Base-by-base conservation (phyloP, 1,284 basidiomycete species). In the Bondarzewia mesenterica region DNA sequence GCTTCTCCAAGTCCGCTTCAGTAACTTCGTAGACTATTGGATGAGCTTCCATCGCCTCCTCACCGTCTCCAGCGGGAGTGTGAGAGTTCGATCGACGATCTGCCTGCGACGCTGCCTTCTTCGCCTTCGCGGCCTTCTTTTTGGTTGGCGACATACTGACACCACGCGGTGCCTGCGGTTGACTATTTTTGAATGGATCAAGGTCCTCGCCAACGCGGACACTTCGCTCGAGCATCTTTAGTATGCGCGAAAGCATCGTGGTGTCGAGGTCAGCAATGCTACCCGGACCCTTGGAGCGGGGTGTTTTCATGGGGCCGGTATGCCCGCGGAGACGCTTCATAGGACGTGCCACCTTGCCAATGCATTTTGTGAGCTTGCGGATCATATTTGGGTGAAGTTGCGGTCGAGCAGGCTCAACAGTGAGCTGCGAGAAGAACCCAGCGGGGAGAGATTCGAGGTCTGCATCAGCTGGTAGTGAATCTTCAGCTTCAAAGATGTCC, bases 401-500 rank as follows among this genome's bases (percentile, higher is more conserved):
- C 0, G 87, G 85, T 7, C 71, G 72, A 5, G 74, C 67, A 41
- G 71, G 67, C 43, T 86, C 81, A 14, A 65, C 56, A 0, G 84
- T 82, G 12, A 80, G 64, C 2, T 69, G 58, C 1, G 82, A 82
- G 58, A 93, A 93, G 62, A 77, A 88, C 4, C 81, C 77, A 20
- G 68, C 57, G 8, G 81, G 74, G 7, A 91, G 65, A 48, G 82
- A 78, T 12, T 66, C 60, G 4, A 71, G 54, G 36, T 78, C 74
- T 1, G 78, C 68, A 50, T 88, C 82, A 1, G 83, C 73, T 2
- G 86, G 77, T 18, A 95, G 71, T 0, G 77, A 64, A 60, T 95
- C 93, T 59, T 94, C 88, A 0, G 91, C 89, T 60, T 94, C 90
- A 55, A 94, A 89, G 18, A 95, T 78, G 49, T 94, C 90, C 52